Evolutionary conservation across 2,329 filamentous ascomycete species (phyloP).

Genomic region (Colletotrichum sp.): DNA sequence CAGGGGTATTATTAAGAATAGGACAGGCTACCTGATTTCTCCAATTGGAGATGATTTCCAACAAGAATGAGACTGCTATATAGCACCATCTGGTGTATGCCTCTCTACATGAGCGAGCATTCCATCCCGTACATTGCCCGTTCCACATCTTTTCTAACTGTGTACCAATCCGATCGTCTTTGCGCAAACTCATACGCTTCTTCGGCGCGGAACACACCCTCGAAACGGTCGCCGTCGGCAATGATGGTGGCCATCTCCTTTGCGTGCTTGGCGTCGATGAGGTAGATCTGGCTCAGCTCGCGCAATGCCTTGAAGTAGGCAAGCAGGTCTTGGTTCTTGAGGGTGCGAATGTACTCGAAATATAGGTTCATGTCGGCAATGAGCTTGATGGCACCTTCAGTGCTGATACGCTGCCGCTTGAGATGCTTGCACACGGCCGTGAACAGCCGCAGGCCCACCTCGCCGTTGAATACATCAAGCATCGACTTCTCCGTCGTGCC

Average conservation of each 20-base stretch:
- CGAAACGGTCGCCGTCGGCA: constrained; percentile 87
- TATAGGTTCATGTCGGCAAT: constrained; percentile 98
- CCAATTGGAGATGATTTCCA: background rate
- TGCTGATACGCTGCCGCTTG: constrained; percentile 92
- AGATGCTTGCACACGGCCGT: constrained; percentile 94
- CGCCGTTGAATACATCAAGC: constrained; percentile 97
- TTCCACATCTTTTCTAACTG: constrained; percentile 87
- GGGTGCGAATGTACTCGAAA: constrained; percentile 79
- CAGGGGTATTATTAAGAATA: constrained; percentile 1
- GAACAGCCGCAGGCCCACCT: constrained; percentile 93
- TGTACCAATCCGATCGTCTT: constrained; percentile 92
- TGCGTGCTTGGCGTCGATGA: constrained; percentile 85
- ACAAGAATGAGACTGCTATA: background rate
- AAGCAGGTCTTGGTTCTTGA: constrained; percentile 83
- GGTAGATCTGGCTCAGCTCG: constrained; percentile 93
- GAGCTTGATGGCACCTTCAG: constrained; percentile 86
- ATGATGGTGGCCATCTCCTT: constrained; percentile 97
- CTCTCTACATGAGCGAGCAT: constrained; percentile 76
- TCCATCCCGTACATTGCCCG: constrained; percentile 97
- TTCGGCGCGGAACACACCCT: constrained; percentile 91
- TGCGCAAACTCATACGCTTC: constrained; percentile 99
- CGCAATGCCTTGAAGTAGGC: constrained; percentile 91
- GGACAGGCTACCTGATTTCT: background rate
- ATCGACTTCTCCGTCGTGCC: constrained; percentile 98
- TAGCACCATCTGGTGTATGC: background rate